Conservation (phyloP, 306 rosid genomes). For the Acmispon strigosus region DNA sequence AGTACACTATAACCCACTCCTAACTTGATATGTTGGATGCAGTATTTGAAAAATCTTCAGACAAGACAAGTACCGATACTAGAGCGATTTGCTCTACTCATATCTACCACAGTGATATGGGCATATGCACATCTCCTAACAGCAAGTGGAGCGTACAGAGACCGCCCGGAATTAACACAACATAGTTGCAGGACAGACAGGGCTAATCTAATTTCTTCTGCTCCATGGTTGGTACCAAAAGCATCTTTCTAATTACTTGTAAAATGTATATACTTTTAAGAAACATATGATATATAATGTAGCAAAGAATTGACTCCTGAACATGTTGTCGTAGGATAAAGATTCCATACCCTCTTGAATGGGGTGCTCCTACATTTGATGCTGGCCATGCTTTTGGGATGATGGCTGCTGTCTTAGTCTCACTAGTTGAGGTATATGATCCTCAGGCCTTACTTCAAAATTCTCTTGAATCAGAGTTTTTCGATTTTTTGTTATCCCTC, state of each 20-base stretch:
- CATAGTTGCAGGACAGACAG: constrained; percentile 78
- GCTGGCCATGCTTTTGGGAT: constrained; percentile 94
- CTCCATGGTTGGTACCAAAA: constrained; percentile 73
- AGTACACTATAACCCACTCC: background rate
- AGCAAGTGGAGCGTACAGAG: constrained; percentile 80
- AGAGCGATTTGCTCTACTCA: constrained; percentile 75
- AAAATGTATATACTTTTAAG: background rate
- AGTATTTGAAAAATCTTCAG: constrained; percentile 77
- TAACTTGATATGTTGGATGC: constrained; percentile 19
- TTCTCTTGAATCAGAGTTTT: no score
- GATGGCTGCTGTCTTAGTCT: constrained; percentile 98
- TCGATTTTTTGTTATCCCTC: no score
- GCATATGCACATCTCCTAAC: constrained; percentile 91
- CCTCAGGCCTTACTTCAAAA: background rate
- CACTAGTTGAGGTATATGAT: constrained; percentile 76
- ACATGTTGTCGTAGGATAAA: constrained; percentile 62
- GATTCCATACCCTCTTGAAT: constrained; percentile 94
- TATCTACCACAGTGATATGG: constrained; percentile 75
- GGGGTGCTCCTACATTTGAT: constrained; percentile 98
- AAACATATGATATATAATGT: background rate
- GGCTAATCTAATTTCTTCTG: constrained; percentile 91
- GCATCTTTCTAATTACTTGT: background rate
- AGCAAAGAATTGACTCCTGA: constrained; percentile 13
- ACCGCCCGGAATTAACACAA: constrained; percentile 69
- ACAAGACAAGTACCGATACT: constrained; percentile 57